Base-by-base conservation (phyloP, 2,329 filamentous ascomycete species). In the Aspergillus pseudoviridinutans region DNA sequence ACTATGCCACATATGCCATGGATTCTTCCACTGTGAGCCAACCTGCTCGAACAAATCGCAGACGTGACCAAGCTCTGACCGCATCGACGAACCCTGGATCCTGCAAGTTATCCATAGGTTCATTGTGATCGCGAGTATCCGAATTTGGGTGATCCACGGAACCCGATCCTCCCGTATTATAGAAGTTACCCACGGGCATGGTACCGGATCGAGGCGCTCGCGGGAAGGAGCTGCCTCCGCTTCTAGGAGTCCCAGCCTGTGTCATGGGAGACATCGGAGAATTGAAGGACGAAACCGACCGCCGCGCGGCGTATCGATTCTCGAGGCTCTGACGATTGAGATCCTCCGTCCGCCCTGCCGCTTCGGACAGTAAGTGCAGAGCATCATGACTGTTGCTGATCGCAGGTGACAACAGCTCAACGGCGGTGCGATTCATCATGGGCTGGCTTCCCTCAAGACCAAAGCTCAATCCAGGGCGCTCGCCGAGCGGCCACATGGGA, bases 1-100 rank as follows among this genome's bases (percentile, higher is more conserved):
- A 90, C 87, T 97, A 97, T 71, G 92, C 88, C 61, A 99, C 90
- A 69, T 97, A 97, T 47, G 88, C 87, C 73, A 97, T 92, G 24
- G 91, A 93, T 75, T 99, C 94, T 63, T 90, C 87, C 0, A 93
- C 90, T 0, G 92, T 96, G 72, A 99, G 94, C 93, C 93, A 97
- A 9, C 94, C 94, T 8, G 92, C 92, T 54, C 92, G 87, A n/a
- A 97, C 93, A 71, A 97, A 97, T 47, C 92, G 87, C 72, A 97
- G 92, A 61, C 91, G 83, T 1, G 88, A 86, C 94, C 94, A 99
- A n/a, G 91, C 89, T 67, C 86, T 87, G 58, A 96, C 77, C 0
- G 92, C 92, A 57, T 89, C 85, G 46, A 83, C 77, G 64, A 71
- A 75, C 29, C 74, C 72, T 3, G 72, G 64, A 57, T 78, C 74